Evolutionary conservation across 1,284 basidiomycete genomes (phyloP).

Genomic region (Cutaneotrichosporon cavernicola): DNA sequence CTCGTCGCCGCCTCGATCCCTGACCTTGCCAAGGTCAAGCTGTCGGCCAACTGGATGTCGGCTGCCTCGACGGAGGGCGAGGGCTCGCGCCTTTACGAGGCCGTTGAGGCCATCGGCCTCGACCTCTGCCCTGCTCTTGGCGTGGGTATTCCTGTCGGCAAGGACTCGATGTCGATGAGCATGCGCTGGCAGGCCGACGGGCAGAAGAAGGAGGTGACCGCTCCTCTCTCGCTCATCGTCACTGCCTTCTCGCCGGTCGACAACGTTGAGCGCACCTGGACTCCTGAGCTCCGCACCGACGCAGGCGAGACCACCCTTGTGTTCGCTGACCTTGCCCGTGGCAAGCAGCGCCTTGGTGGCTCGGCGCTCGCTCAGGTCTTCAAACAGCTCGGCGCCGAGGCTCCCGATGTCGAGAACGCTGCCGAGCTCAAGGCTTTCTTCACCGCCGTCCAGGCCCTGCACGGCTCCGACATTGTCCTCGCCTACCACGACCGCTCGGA

Average conservation of each 20-base stretch:
- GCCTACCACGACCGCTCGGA: constrained; percentile 99
- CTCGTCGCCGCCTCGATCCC: constrained; percentile 77
- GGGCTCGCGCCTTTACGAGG: constrained; percentile 85
- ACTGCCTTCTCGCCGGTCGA: constrained; percentile 91
- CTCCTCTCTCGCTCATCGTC: constrained; percentile 88
- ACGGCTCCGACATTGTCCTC: constrained; percentile 66
- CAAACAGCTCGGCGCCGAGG: constrained; percentile 73
- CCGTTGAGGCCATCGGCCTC: constrained; percentile 87
- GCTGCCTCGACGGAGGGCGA: constrained; percentile 88
- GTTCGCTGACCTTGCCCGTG: constrained; percentile 83
- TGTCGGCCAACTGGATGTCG: constrained; percentile 99
- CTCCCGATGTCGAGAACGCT: constrained; percentile 85
- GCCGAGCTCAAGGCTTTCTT: constrained; percentile 78
- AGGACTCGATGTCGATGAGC: constrained; percentile 99
- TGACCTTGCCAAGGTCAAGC: constrained; percentile 74
- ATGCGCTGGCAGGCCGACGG: constrained; percentile 81
- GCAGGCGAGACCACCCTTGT: constrained; percentile 66
- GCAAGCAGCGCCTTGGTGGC: constrained; percentile 85
- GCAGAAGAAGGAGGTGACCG: constrained; percentile 75
- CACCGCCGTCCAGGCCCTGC: constrained; percentile 67
- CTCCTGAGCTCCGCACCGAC: constrained; percentile 76
- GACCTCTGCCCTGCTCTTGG: constrained; percentile 94
- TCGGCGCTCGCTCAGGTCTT: constrained; percentile 94
- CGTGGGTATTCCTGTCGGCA: constrained; percentile 93
- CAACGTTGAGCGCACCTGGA: constrained; percentile 83